A percentile compares a stretch with the other conserved stretches of the same genome.
Conservation (phyloP, 2,329 filamentous ascomycete genomes). For the Cercospora nicotianae region DNA sequence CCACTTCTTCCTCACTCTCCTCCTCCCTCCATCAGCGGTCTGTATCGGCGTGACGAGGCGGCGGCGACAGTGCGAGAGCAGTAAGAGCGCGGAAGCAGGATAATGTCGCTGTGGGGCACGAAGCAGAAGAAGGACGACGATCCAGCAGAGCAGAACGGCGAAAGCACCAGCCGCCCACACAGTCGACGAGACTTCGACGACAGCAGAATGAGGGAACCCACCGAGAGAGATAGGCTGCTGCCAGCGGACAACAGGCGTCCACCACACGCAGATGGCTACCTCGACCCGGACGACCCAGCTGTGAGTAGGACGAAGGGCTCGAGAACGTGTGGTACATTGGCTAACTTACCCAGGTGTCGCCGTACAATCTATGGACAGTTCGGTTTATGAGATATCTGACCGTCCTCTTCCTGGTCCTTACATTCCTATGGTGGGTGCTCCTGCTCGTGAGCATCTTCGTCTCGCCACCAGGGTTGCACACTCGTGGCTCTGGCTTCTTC, state of each 20-base stretch:
- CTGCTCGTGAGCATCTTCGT: conserved; percentile 88
- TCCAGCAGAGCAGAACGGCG: conserved; percentile 37
- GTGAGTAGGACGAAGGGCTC: conserved; percentile 50
- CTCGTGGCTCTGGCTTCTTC: conserved; percentile 88
- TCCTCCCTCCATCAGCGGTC: neutral
- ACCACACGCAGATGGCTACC: conserved; percentile 63
- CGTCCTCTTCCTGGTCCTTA: conserved; percentile 70
- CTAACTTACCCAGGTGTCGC: conserved; percentile 58
- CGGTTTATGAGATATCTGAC: conserved; percentile 77
- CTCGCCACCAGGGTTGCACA: conserved; percentile 82
- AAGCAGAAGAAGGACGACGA: conserved; percentile 49
- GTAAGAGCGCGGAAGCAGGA: conserved; percentile 22
- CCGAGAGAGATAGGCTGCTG: conserved; percentile 67
- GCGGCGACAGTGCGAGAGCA: conserved; percentile 13
- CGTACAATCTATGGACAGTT: conserved; percentile 93
- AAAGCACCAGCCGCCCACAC: conserved; percentile 23
- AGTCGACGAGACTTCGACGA: conserved; percentile 26
- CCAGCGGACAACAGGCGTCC: conserved; percentile 54
- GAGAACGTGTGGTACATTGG: conserved; percentile 24
- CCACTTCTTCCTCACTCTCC: neutral
- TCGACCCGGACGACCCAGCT: conserved; percentile 78
- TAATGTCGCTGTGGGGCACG: conserved; percentile 58
- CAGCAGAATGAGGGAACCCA: conserved; percentile 46
- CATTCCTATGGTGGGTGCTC: conserved; percentile 89
- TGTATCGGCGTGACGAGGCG: neutral